Evolutionary conservation across 306 rosid species (phyloP).

Genomic region (Cicer chorassanicum): DNA sequence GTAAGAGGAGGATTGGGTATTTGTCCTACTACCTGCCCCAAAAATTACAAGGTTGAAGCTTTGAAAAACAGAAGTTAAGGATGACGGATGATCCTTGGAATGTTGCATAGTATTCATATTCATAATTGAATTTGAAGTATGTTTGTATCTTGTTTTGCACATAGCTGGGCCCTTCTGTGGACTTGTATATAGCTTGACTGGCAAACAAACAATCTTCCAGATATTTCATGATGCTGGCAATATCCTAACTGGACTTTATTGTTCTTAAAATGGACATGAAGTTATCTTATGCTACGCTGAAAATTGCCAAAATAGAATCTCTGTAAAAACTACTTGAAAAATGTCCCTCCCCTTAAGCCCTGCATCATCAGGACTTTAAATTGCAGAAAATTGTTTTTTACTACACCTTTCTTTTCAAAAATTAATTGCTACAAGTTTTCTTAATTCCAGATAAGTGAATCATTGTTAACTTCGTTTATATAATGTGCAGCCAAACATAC

Average conservation of each 20-base stretch:
- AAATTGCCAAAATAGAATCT: conserved; percentile 26
- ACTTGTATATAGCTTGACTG: neutral
- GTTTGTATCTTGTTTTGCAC: conserved; percentile 7
- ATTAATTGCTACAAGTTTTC: conserved; percentile 23
- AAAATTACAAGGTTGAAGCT: neutral
- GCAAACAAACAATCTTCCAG: neutral
- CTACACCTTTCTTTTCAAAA: conserved; percentile 10
- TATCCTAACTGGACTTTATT: conserved; percentile 1
- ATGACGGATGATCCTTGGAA: conserved; percentile 3
- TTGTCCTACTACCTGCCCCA: neutral
- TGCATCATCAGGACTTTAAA: conserved; percentile 5
- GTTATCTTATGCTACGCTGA: neutral
- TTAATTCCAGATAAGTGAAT: conserved; percentile 26
- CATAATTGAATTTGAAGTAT: neutral
- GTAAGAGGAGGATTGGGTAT: neutral
- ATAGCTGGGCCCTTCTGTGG: conserved; percentile 1
- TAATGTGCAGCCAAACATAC: conserved; percentile 69
- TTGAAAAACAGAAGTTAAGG: conserved; percentile 2
- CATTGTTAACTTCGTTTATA: conserved; percentile 35
- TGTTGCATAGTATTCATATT: neutral
- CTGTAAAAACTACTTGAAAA: neutral
- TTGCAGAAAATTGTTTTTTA: conserved; percentile 19
- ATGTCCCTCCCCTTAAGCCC: neutral
- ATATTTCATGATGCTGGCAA: neutral
- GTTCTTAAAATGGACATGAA: conserved; percentile 1